Evolutionary conservation across 192 early-diverging fungal genomes (phyloP), one percentile per base, ranked within the genome.

Genomic region (Dimargaris xerosporica): DNA sequence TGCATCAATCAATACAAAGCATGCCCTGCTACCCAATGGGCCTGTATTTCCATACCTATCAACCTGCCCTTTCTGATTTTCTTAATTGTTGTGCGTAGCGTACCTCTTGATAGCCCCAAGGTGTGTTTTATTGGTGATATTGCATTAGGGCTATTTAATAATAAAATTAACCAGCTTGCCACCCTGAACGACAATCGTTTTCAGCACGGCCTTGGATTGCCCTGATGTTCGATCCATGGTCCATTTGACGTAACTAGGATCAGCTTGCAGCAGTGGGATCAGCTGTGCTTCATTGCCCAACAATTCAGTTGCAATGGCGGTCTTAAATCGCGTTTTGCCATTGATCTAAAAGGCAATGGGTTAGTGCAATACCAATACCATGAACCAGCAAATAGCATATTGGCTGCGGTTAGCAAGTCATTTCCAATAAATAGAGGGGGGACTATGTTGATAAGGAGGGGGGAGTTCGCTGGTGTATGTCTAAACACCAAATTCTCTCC

Each of bases 111-210:
- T n/a, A n/a, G n/a, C n/a, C n/a, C n/a, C n/a, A n/a, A n/a, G n/a
- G n/a, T n/a, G n/a, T n/a, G n/a, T n/a, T n/a, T n/a, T n/a, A n/a
- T n/a, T n/a, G n/a, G n/a, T n/a, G n/a, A n/a, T n/a, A n/a, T n/a
- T n/a, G n/a, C n/a, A n/a, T n/a, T n/a, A n/a, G n/a, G n/a, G n/a
- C n/a, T n/a, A n/a, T n/a, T n/a, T 69, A 19, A 77, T 62, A 13
- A 95, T 80, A 71, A 91, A 81, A 66, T 89, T 95, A 25, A 92
- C 71, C 4, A 90, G 67, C 61, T 82, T 84, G 44, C 87, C 85
- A 29, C 75, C 75, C 64, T 86, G 84, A 45, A 81, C 82, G 31
- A 88, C 78, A 42, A 95, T 80, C 41, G 73, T 78, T 62, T 79
- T 78, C 56, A 83, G 67, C 44, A 73, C 59, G 9, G 0, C 1